Base-by-base conservation (phyloP, 768 basidiomycete genomes). In the Dacryopinax spathularia region DNA sequence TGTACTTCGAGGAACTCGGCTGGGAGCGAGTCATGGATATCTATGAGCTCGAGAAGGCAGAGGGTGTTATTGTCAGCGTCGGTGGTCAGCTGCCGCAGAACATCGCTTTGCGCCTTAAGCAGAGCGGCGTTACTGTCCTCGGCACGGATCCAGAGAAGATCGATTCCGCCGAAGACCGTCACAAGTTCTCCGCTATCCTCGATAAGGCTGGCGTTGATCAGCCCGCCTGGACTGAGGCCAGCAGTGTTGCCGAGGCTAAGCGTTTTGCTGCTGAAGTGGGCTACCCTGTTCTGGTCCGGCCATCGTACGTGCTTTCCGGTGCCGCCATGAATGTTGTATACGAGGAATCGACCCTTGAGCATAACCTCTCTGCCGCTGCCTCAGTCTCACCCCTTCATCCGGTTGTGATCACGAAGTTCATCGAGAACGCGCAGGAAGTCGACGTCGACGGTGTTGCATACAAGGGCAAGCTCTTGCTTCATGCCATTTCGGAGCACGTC, bases 11-110 rank as follows among this genome's bases (percentile, higher is more conserved):
- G 74, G 95, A 98, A 73, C 84, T 99, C 64, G 92, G 95, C 60
- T 98, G 82, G 76, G 96, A 99, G 75, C 85, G 95, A 39, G 94
- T 99, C 66, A 97, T 99, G 95, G 96, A 99, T 75, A 98, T 99
- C 70, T 99, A 98, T 70, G 96, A 99, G 74, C 77, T 98, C 65
- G 96, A 99, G 73, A 81, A 83, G 34, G 88, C 96, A 0, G 84
- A 88, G 62, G 96, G 96, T 72, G 91, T 95, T 60, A 83, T 99
- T 67, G 95, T 99, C 72, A 92, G 89, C 70, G 94, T 99, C 33
- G 96, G 96, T 69, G 96, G 94, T 89, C 96, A 99, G 80, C 79
- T 98, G 15, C 96, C 96, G 1, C 95, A 99, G 77, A 99, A 99
- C 76, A 98, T 99, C 68, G 95, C 96, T 31, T 85, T 99, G 60